These are phyloP conservation scores for Hortaea sp. DNA, from an alignment of 2,329 filamentous ascomycete species.

Conservation along the genomic window DNA sequence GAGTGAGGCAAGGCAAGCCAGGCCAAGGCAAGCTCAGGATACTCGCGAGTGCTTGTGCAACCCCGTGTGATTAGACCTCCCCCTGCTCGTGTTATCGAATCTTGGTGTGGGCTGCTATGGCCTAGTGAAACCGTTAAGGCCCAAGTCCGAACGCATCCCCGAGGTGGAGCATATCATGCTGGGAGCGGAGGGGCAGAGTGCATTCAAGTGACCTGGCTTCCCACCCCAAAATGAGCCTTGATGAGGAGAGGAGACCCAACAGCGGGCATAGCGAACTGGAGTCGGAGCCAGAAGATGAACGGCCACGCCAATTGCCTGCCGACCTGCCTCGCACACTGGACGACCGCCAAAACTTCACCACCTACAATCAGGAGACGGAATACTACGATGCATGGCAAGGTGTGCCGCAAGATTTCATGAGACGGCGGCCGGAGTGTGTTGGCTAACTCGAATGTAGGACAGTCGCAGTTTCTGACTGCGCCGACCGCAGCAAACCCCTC, in stretches of 20 bases:
- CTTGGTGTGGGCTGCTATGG: too few relatives aligned
- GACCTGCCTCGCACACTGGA: constrained; percentile 89
- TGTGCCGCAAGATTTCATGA: constrained; percentile 18
- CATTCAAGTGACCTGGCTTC: not conserved
- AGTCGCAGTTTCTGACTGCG: constrained; percentile 88
- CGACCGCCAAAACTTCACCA: constrained; percentile 63
- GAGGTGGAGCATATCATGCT: not conserved
- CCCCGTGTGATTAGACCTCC: too few relatives aligned
- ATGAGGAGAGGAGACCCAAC: constrained; percentile 1
- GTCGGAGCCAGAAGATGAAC: constrained; percentile 12
- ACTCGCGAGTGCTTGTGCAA: too few relatives aligned
- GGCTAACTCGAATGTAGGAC: constrained; percentile 46
- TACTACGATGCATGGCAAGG: constrained; percentile 99
- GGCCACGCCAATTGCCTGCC: constrained; percentile 52
- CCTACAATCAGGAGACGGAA: constrained; percentile 73
- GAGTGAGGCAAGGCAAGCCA: too few relatives aligned
- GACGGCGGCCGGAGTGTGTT: too few relatives aligned
- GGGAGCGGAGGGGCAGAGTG: not conserved
- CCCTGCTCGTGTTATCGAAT: too few relatives aligned
- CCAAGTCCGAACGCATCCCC: too few relatives aligned
- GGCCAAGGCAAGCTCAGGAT: too few relatives aligned
- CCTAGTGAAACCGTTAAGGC: too few relatives aligned
- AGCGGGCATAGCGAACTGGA: constrained; percentile 6
- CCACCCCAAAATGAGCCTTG: not conserved
- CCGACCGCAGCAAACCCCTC: constrained; percentile 77